These are phyloP conservation scores for Bretziella fagacearum DNA, from an alignment of 2,329 filamentous ascomycete genomes.

Conservation along the genomic window DNA sequence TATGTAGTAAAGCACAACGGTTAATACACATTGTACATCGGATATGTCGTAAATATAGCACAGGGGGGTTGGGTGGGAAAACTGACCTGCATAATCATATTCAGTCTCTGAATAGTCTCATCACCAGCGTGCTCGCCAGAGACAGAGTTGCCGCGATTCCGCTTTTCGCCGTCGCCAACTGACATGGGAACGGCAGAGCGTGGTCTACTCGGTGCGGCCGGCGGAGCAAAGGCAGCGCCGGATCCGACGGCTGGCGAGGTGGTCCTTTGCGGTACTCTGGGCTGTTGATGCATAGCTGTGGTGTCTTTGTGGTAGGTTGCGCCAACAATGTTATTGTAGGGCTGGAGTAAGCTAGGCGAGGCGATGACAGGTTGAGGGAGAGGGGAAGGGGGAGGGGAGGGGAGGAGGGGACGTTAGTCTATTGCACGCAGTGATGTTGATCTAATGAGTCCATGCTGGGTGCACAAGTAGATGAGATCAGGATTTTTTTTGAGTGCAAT, in stretches of 20 bases:
- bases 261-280: constrained; percentile 54
- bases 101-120: constrained; percentile 63
- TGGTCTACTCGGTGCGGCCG: constrained; percentile 7
- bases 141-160: constrained; percentile 5
- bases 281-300: constrained; percentile 68
- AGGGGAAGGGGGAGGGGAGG: background rate
- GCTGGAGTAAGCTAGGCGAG: background rate
- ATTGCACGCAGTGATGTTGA: constrained; percentile 1
- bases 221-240: background rate
- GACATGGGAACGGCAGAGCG: constrained; percentile 4
- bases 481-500: too few species aligned
- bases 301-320: constrained; percentile 8
- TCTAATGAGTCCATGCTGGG: constrained; percentile 13
- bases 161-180: constrained; percentile 3
- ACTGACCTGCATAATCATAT: constrained; percentile 77
- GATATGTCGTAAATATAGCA: background rate
- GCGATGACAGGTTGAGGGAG: background rate
- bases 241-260: constrained; percentile 53
- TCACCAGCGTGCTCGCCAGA: constrained; percentile 43
- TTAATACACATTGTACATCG: constrained; percentile 3
- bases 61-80: background rate
- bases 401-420: constrained; percentile 1
- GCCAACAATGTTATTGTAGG: background rate
- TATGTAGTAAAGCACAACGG: constrained; percentile 22
- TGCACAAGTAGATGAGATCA: constrained; percentile 7